phyloP scores from a whole-genome alignment of 441 rosid genomes.

The Syzygium syzygioides region DNA sequence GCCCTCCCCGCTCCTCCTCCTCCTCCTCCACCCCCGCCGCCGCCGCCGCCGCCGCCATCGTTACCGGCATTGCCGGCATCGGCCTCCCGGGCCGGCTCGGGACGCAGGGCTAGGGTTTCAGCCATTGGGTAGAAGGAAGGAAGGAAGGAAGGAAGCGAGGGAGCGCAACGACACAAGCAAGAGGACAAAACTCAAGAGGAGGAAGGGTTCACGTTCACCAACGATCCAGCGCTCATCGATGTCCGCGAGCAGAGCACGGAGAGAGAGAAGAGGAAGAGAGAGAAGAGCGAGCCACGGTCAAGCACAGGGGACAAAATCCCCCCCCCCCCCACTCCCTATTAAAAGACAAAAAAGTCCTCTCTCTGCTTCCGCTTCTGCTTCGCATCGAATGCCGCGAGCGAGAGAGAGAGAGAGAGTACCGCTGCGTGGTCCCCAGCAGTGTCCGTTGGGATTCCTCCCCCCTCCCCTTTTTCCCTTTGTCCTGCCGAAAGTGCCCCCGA shows the following conservation, averaged over 20 bases:
- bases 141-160: not conserved
- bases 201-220: not conserved
- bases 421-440: not conserved
- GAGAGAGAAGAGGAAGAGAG: not conserved
- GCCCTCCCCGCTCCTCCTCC: slow-evolving; percentile 27
- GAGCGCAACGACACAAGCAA: not conserved
- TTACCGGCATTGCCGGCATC: not conserved
- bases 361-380: too few relatives aligned
- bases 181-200: not conserved
- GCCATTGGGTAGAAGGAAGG: not conserved
- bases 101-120: not conserved
- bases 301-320: not conserved
- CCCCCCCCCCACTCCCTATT: not conserved
- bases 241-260: not conserved
- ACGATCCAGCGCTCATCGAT: not conserved
- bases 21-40: not conserved
- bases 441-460: not conserved
- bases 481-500: not conserved
- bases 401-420: too few relatives aligned
- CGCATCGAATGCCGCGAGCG: too few relatives aligned
- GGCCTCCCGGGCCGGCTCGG: not conserved
- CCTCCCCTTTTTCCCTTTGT: rapidly evolving
- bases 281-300: not conserved
- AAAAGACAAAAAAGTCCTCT: not conserved
- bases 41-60: not conserved